These are phyloP conservation scores for Leccinum boreale DNA, from an alignment of 768 basidiomycete genomes.

Conservation along the genomic window DNA sequence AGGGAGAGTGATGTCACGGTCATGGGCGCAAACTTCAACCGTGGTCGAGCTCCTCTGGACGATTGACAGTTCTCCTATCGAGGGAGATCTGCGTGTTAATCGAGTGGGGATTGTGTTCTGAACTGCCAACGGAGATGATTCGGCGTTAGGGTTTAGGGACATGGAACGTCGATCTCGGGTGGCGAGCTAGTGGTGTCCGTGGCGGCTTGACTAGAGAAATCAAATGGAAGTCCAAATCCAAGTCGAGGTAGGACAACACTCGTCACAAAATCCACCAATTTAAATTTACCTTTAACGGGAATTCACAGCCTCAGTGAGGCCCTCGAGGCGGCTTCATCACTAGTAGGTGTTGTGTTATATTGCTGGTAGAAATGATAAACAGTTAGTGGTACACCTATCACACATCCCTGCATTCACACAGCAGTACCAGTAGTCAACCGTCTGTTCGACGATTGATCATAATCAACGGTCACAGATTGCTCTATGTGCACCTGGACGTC, in stretches of 20 bases:
- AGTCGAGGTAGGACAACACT: not conserved
- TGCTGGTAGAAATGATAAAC: conserved; percentile 4
- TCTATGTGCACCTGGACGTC: conserved; percentile 32
- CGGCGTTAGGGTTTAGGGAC: conserved; percentile 9
- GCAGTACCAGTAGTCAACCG: conserved; percentile 4
- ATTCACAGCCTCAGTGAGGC: not conserved
- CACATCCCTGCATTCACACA: conserved; percentile 1
- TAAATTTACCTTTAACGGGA: conserved; percentile 7
- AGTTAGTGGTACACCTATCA: conserved; percentile 4
- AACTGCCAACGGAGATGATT: not conserved
- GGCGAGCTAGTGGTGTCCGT: not conserved
- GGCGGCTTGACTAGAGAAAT: not conserved
- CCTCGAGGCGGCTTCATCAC: not conserved
- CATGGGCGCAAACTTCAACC: conserved; percentile 65
- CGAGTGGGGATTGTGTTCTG: not conserved
- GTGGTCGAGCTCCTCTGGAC: conserved; percentile 53
- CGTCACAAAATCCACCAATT: not conserved
- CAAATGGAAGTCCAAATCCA: not conserved
- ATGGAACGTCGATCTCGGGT: not conserved
- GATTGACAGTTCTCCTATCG: conserved; percentile 25
- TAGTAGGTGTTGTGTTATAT: not conserved
- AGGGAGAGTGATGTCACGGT: conserved; percentile 45
- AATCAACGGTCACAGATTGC: conserved; percentile 27
- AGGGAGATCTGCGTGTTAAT: conserved; percentile 5
- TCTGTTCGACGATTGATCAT: conserved; percentile 19